Conservation (phyloP, 164 flowering plant genomes). For the Echeveria elegans region DNA sequence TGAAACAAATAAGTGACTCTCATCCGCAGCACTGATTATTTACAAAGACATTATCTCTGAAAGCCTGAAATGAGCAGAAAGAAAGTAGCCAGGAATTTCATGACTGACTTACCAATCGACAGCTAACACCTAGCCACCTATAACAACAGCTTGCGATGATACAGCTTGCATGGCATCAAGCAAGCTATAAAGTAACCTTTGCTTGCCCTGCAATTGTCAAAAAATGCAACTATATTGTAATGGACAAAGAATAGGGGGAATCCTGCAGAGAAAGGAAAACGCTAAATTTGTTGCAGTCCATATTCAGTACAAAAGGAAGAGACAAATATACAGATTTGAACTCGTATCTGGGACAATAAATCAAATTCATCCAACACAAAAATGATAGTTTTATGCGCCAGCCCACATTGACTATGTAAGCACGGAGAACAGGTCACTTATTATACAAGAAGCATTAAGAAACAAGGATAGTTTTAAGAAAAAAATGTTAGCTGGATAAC, state of each 20-base stretch:
- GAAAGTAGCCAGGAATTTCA: background rate
- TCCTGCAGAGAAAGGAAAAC: background rate
- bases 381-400: constrained; percentile 83
- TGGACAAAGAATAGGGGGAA: background rate
- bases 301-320: background rate
- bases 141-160: constrained; percentile 87
- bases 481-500: background rate
- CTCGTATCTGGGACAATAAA: constrained; percentile 72
- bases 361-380: constrained; percentile 94
- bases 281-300: background rate
- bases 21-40: background rate
- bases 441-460: background rate
- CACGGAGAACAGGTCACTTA: background rate
- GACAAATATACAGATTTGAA: background rate
- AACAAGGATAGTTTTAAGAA: background rate
- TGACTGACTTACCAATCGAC: constrained; percentile 59
- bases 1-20: background rate
- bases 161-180: constrained; percentile 97
- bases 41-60: background rate
- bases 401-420: constrained; percentile 70
- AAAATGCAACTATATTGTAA: background rate
- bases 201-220: constrained; percentile 68
- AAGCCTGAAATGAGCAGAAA: background rate
- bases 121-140: constrained; percentile 89
- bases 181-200: constrained; percentile 80